Conservation (phyloP, 2,329 filamentous ascomycete species). For the Nothophoma quercina region DNA sequence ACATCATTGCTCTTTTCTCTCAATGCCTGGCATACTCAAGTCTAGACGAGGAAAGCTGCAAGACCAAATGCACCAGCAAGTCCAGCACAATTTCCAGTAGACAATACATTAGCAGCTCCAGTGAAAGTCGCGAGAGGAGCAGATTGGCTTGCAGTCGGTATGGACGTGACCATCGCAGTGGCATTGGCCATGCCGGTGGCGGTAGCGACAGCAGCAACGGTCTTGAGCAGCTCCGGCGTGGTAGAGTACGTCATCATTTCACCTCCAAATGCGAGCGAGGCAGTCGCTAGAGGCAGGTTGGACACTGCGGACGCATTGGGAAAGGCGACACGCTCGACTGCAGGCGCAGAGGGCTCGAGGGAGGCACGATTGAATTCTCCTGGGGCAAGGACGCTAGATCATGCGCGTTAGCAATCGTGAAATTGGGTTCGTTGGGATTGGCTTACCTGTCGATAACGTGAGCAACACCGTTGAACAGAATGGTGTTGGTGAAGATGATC, state of each 20-base stretch:
- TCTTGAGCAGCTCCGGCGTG: slow-evolving; percentile 34
- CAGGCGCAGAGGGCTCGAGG: slow-evolving; percentile 24
- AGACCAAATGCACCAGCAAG: slow-evolving; percentile 15
- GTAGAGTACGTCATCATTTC: slow-evolving; percentile 35
- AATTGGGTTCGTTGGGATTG: too few species aligned
- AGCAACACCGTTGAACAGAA: slow-evolving; percentile 36
- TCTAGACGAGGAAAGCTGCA: slow-evolving; percentile 11
- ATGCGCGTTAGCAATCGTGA: not conserved
- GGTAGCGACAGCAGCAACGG: slow-evolving; percentile 30
- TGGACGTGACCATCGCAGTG: slow-evolving; percentile 6
- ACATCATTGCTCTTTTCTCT: not conserved
- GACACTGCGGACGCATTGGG: slow-evolving; percentile 28
- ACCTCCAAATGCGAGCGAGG: slow-evolving; percentile 24
- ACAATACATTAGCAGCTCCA: slow-evolving; percentile 15
- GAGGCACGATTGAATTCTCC: slow-evolving; percentile 29
- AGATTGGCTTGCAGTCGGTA: slow-evolving; percentile 7
- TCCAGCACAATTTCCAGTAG: slow-evolving; percentile 2
- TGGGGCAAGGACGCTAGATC: slow-evolving; percentile 26
- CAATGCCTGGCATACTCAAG: not conserved
- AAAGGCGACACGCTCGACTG: slow-evolving; percentile 33
- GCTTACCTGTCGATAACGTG: slow-evolving; percentile 36
- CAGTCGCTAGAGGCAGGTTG: slow-evolving; percentile 26
- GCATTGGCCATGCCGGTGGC: slow-evolving; percentile 14
- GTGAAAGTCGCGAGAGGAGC: slow-evolving; percentile 7
- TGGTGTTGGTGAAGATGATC: slow-evolving; percentile 33